Conservation (phyloP, 805 yeast species). For the Cyberlindnera xishuangbannaensis region DNA sequence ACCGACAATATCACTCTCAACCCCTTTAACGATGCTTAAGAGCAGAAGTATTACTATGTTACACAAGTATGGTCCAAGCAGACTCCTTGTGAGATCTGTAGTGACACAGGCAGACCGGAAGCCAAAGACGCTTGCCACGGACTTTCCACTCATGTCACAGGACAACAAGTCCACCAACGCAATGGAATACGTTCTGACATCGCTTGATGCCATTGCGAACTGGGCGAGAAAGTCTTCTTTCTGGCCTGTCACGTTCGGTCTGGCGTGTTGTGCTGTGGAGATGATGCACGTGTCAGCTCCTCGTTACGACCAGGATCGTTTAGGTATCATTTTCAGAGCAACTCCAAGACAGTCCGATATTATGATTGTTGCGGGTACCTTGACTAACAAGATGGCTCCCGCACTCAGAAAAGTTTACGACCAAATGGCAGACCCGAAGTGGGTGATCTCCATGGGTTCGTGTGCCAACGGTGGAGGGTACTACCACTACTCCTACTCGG, state of each 20-base stretch:
- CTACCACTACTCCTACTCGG: constrained; percentile 84
- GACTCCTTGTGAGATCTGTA: constrained; percentile 10
- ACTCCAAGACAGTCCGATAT: constrained; percentile 91
- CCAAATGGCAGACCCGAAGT: constrained; percentile 91
- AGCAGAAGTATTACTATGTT: too few species aligned
- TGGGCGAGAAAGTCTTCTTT: constrained; percentile 91
- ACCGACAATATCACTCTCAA: too few species aligned
- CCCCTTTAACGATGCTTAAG: too few species aligned
- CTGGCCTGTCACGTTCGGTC: constrained; percentile 91
- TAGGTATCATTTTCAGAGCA: constrained; percentile 90
- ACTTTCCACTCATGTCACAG: constrained; percentile 17
- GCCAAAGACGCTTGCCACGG: constrained; percentile 18
- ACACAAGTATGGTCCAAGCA: background rate
- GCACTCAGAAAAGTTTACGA: constrained; percentile 89
- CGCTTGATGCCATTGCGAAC: constrained; percentile 75
- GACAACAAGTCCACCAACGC: constrained; percentile 44
- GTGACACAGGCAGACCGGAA: constrained; percentile 15
- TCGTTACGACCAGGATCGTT: constrained; percentile 85
- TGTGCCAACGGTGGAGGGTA: constrained; percentile 95
- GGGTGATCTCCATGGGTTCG: constrained; percentile 93
- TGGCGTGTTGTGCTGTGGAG: constrained; percentile 92
- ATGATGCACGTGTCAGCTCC: constrained; percentile 94
- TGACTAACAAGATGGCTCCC: constrained; percentile 91
- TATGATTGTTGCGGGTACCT: constrained; percentile 88
- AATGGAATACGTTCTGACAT: constrained; percentile 75